These are phyloP conservation scores for Solanum arcanum DNA, from an alignment of 257 asterid species.

Conservation along the genomic window DNA sequence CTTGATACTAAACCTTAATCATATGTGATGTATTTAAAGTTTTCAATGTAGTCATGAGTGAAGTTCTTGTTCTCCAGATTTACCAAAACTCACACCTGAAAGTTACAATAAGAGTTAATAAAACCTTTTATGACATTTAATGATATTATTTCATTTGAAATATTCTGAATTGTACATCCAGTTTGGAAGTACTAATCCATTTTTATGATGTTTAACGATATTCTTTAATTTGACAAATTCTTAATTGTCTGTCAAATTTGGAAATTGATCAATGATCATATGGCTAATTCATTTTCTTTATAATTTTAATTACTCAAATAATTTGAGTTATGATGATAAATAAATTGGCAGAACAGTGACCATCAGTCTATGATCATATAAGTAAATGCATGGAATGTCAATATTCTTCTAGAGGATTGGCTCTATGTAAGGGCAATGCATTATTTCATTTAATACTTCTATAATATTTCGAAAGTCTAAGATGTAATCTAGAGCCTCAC, in stretches of 20 bases:
- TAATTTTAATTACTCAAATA: not conserved
- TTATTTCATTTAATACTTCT: not conserved
- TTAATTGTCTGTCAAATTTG: not conserved
- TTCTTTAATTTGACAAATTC: not conserved
- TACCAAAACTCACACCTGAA: not conserved
- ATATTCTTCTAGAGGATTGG: not conserved
- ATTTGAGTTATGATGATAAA: too few species aligned
- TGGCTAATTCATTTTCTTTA: not conserved
- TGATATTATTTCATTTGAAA: not conserved
- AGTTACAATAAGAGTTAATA: not conserved
- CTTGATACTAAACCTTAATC: not conserved
- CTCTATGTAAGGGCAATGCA: not conserved
- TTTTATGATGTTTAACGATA: too few species aligned
- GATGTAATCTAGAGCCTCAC: too few species aligned
- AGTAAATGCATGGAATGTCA: not conserved
- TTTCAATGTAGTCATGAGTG: not conserved
- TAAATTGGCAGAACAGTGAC: not conserved
- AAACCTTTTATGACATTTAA: not conserved
- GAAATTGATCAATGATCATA: not conserved
- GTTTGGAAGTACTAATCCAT: not conserved
- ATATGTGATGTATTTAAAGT: not conserved
- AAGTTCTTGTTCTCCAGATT: not conserved
- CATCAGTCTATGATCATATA: not conserved
- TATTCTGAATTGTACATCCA: not conserved
- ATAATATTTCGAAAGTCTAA: too few species aligned